phyloP scores from a whole-genome alignment of 2,329 filamentous ascomycete species.

The Thyridium curvatum region DNA sequence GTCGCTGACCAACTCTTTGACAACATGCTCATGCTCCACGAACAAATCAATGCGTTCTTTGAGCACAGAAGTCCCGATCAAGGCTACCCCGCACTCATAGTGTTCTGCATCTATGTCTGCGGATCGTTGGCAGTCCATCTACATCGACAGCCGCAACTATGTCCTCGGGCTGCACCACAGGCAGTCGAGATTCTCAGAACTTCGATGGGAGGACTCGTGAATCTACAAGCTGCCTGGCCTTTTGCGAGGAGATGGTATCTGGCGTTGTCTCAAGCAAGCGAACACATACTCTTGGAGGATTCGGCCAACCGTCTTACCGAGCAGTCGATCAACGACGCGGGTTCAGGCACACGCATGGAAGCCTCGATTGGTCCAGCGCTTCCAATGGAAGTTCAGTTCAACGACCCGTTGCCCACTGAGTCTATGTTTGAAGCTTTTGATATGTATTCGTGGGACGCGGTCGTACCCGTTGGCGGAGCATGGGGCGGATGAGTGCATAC shows the following conservation, averaged over 20 bases:
- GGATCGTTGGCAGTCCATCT: conserved; percentile 24
- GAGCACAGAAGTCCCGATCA: too few relatives aligned
- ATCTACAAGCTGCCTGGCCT: conserved; percentile 18
- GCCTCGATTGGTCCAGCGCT: not conserved
- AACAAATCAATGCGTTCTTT: conserved; percentile 16
- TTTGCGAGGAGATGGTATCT: conserved; percentile 1
- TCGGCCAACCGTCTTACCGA: not conserved
- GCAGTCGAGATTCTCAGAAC: conserved; percentile 18
- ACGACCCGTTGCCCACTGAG: not conserved
- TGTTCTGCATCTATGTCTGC: conserved; percentile 30
- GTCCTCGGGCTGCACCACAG: conserved; percentile 13
- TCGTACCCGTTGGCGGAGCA: too few relatives aligned
- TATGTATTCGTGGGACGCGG: not conserved
- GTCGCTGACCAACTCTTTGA: conserved; percentile 17
- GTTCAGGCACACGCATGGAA: not conserved
- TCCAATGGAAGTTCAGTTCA: conserved; percentile 1
- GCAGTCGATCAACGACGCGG: not conserved
- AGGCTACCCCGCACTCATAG: conserved; percentile 23
- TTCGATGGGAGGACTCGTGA: conserved; percentile 15
- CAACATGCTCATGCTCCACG: conserved; percentile 22
- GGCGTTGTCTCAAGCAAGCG: not conserved
- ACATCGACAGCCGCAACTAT: conserved; percentile 20
- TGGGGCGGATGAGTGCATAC: too few relatives aligned
- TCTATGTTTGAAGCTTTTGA: conserved; percentile 2
- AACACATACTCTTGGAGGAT: not conserved